Conservation (phyloP, 495 filamentous ascomycete species). For the Tirmania nivea region DNA sequence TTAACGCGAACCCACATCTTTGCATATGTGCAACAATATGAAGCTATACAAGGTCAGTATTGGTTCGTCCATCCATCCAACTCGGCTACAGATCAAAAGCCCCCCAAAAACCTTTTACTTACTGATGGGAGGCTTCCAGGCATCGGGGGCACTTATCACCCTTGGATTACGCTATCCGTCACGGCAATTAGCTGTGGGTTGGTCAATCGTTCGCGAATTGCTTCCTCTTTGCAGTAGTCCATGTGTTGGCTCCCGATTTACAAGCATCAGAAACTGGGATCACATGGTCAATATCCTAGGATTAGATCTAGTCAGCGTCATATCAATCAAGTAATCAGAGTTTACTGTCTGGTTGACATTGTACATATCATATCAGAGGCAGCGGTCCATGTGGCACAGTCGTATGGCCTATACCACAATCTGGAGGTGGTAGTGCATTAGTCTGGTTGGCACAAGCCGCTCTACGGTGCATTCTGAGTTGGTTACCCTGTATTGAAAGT, state of each 20-base stretch:
- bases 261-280: constrained; percentile 55
- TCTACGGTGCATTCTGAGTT: too few species aligned
- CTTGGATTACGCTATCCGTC: constrained; percentile 49
- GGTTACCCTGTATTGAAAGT: constrained; percentile 18
- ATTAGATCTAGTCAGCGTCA: neutral
- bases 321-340: neutral
- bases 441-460: too few species aligned
- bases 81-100: neutral
- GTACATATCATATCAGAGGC: constrained; percentile 32
- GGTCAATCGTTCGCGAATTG: constrained; percentile 50
- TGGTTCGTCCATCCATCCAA: neutral
- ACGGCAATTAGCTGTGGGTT: constrained; percentile 53
- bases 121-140: constrained; percentile 49
- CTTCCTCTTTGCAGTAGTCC: constrained; percentile 41
- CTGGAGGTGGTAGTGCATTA: constrained; percentile 37
- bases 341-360: neutral
- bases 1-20: constrained; percentile 51
- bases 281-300: constrained; percentile 50
- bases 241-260: constrained; percentile 35
- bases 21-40: constrained; percentile 57
- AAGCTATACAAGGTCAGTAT: constrained; percentile 16
- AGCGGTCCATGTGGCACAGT: constrained; percentile 44
- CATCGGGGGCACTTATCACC: constrained; percentile 45
- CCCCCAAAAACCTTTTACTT: constrained; percentile 8
- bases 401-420: constrained; percentile 42